Conservation (phyloP, 495 filamentous ascomycete species). For the Aspergillus campestris region DNA sequence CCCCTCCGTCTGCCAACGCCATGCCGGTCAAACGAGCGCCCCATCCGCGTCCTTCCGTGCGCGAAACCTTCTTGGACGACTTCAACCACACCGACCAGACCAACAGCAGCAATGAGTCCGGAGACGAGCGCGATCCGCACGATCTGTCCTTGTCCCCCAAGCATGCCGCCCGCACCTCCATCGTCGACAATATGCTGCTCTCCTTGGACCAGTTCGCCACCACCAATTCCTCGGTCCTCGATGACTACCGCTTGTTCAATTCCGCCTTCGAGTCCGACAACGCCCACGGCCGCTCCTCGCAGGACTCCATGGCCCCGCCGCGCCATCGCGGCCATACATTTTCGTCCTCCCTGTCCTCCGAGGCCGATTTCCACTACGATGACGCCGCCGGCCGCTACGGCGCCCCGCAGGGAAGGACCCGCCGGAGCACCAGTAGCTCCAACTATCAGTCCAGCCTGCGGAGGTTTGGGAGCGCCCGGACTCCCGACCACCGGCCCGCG, state of each 20-base stretch:
- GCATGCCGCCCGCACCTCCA: slow-evolving; percentile 72
- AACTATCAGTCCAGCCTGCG: slow-evolving; percentile 55
- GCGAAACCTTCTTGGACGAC: slow-evolving; percentile 45
- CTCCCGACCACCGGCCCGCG: slow-evolving; percentile 31
- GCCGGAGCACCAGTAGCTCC: slow-evolving; percentile 77
- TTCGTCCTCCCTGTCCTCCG: slow-evolving; percentile 66
- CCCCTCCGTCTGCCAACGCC: slow-evolving; percentile 32
- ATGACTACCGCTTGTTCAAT: slow-evolving; percentile 37
- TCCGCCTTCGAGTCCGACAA: slow-evolving; percentile 28
- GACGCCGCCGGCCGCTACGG: slow-evolving; percentile 54
- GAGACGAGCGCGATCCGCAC: slow-evolving; percentile 66
- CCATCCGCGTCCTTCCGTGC: slow-evolving; percentile 28
- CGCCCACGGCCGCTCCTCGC: slow-evolving; percentile 14
- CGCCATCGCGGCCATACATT: slow-evolving; percentile 53
- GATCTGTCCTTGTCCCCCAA: slow-evolving; percentile 71
- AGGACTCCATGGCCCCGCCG: slow-evolving; percentile 19
- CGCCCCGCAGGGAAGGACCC: slow-evolving; percentile 44
- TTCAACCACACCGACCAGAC: slow-evolving; percentile 33
- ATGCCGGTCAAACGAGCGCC: slow-evolving; percentile 23
- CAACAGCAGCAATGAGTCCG: slow-evolving; percentile 34
- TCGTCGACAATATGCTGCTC: slow-evolving; percentile 86
- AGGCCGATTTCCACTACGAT: slow-evolving; percentile 61
- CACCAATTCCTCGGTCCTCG: slow-evolving; percentile 33
- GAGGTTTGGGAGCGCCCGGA: slow-evolving; percentile 55
- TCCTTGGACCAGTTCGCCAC: slow-evolving; percentile 74